Evolutionary conservation across 768 basidiomycete species (phyloP), one percentile per base, ranked within the genome.

Genomic region (Auricularia auricula-judae): DNA sequence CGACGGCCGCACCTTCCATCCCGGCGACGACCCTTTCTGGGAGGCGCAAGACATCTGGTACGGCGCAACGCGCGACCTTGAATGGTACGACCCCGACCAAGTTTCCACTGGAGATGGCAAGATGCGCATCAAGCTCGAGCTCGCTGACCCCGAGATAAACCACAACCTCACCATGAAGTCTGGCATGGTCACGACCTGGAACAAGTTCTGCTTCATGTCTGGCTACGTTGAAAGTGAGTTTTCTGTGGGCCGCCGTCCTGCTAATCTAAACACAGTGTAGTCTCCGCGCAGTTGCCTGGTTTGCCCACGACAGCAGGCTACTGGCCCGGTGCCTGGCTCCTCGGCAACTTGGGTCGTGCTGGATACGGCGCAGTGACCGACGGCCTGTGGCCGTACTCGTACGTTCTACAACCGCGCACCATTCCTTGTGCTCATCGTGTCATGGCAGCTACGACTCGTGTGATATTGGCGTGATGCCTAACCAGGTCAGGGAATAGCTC

Each of bases 111-210:
- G 76, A 65, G 78, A 83, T 65, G 91, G 91, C 3, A 73, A 77
- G 35, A 79, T 93, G 53, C 82, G 86, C 47, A 86, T 93, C 68
- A 84, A 83, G 3, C 81, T 91, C 80, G 87, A 88, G 34, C 71
- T 76, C 56, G 71, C 74, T 29, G 75, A 70, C 65, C 59, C 44
- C n/a, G 66, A 70, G 10, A 62, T 65, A 11, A 81, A 86, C 68
- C 85, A 93, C 71, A 77, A 77, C 4, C 79, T 89, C 65, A 76
- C 77, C 64, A 70, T 77, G 83, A 68, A 85, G 78, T 71, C 70
- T 10, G 91, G 86, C 4, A 91, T 93, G 89, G 76, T 94, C 3
- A 90, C 93, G 75, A 84, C 83, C 44, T 94, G 92, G 91, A 93
- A 93, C 76, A 91, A 93, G 78, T 86, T 93, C 71, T 80, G 80